phyloP scores from a whole-genome alignment of 352 stramenopile genomes.

The Phytopythium delawarense region DNA sequence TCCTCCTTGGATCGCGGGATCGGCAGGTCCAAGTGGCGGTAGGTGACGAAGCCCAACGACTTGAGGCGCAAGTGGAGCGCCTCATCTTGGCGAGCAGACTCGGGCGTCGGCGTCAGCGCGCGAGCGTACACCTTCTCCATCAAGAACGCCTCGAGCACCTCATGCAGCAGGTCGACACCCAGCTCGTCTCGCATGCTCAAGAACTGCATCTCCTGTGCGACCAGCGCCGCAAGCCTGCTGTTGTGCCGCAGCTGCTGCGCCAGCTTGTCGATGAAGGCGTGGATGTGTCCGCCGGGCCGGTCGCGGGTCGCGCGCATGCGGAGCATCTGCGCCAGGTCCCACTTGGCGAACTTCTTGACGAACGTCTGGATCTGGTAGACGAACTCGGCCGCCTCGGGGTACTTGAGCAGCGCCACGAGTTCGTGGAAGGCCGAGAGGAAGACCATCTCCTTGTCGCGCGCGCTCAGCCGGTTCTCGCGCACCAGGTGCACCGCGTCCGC shows the following conservation, averaged over 20 bases:
- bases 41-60: conserved; percentile 76
- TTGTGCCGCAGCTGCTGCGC: conserved; percentile 53
- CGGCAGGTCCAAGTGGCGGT: conserved; percentile 85
- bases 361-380: conserved; percentile 83
- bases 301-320: conserved; percentile 28
- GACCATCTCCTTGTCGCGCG: conserved; percentile 45
- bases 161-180: conserved; percentile 47
- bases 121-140: conserved; percentile 87
- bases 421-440: conserved; percentile 63
- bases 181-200: conserved; percentile 29
- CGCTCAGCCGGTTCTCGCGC: conserved; percentile 21
- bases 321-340: conserved; percentile 51
- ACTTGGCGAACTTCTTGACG: conserved; percentile 54
- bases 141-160: conserved; percentile 86
- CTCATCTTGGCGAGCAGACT: conserved; percentile 45
- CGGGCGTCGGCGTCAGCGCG: conserved; percentile 51
- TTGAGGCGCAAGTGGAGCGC: conserved; percentile 55
- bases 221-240: conserved; percentile 18
- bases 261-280: conserved; percentile 62
- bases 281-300: conserved; percentile 46
- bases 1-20: conserved; percentile 27
- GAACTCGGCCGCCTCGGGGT: conserved; percentile 51
- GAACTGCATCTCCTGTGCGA: conserved; percentile 15
- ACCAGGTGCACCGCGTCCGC: conserved; percentile 8
- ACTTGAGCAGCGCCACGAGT: conserved; percentile 54